Base-by-base conservation (phyloP, 2,329 filamentous ascomycete species). In the Colletotrichum aenigma region DNA sequence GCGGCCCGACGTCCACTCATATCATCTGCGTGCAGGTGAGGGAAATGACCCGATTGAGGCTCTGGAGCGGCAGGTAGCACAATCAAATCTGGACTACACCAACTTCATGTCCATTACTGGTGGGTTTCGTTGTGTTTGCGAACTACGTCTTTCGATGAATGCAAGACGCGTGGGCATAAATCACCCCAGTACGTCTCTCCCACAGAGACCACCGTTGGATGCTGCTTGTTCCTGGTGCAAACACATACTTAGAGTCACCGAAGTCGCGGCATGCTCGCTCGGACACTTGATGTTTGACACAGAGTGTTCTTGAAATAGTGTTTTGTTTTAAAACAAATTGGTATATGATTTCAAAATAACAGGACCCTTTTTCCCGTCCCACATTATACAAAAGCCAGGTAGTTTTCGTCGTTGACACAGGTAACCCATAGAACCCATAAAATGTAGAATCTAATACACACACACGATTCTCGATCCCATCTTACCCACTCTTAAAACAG, bases 371-470 rank as follows among this genome's bases (percentile, higher is more conserved):
- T 18, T 15, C 26, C n/a, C 24, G 56, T 30, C 36, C 67, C 32
- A 48, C 15, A 70, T 62, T 36, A 70, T 70, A 70, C 67, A 70
- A 70, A 62, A n/a, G 26, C 13, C 28, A 61, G 18, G 18, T 12
- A 60, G 28, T 48, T 48, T 48, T 48, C 43, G 26, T n/a, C 10
- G 28, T n/a, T 15, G 64, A n/a, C 67, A 52, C 28, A 26, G 55
- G 55, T 55, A 28, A 36, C 67, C 56, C 43, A 48, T 21, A 48
- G 43, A 48, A 62, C 36, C 67, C 26, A 26, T n/a, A 13, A 68
- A 70, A n/a, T 70, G 36, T 52, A 70, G 56, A 70, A 70, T 70
- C 67, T 34, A 69, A 69, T 70, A 62, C 36, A 62, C 34, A 32
- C 32, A 7, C 10, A 10, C 15, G 16, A 24, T 1, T 21, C 10